phyloP scores from a whole-genome alignment of 2,329 filamentous ascomycete genomes.

The Alternaria longipes region DNA sequence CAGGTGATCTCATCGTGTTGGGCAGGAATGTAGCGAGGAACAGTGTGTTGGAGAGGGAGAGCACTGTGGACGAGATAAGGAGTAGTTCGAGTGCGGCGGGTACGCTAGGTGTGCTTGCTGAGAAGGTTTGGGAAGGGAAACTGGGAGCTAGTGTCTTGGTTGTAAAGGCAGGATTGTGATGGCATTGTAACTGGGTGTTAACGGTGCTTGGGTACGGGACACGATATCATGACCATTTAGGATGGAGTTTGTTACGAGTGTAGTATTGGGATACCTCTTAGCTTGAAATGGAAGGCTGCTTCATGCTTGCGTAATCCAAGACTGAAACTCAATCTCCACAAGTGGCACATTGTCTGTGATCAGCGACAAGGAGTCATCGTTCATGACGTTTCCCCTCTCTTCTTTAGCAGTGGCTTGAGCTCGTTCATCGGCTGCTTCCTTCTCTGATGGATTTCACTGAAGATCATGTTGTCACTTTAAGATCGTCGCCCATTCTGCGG shows the following conservation, averaged over 20 bases:
- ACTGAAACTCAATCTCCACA: neutral
- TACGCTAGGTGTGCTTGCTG: conserved; percentile 68
- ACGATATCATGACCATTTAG: neutral
- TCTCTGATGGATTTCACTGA: neutral
- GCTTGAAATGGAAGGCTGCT: neutral
- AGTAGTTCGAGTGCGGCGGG: conserved; percentile 43
- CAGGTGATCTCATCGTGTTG: conserved; percentile 75
- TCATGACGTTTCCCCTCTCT: neutral
- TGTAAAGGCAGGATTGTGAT: conserved; percentile 64
- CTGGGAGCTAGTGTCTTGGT: conserved; percentile 75
- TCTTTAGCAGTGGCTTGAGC: neutral
- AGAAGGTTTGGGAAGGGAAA: conserved; percentile 66
- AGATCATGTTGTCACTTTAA: neutral
- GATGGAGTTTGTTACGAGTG: neutral
- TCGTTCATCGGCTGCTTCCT: neutral
- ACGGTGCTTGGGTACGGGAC: neutral
- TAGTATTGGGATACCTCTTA: neutral
- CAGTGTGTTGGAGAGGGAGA: conserved; percentile 27
- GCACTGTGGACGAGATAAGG: conserved; percentile 53
- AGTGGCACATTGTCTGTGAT: conserved; percentile 9
- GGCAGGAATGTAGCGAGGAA: conserved; percentile 59
- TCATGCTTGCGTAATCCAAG: conserved; percentile 7
- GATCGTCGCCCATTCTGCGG: neutral
- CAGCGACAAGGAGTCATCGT: conserved; percentile 7
- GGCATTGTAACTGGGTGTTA: neutral